A percentile compares a stretch with the other conserved stretches of the same genome.
phyloP scores from a whole-genome alignment of 164 flowering plant species.

The Chloranthus sessilifolius region DNA sequence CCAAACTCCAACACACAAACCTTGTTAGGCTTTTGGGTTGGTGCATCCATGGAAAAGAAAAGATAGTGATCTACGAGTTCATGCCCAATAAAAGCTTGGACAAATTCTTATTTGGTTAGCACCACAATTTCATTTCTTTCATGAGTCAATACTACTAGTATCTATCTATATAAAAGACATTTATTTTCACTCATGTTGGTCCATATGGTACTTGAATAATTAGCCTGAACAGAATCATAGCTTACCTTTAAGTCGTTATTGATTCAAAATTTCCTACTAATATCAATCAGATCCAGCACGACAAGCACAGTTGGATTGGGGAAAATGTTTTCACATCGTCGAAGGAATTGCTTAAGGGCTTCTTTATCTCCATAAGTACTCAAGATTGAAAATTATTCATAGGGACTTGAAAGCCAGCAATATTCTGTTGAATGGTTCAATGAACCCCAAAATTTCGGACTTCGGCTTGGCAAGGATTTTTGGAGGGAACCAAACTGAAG shows the following conservation, averaged over 20 bases:
- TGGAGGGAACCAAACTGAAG: constrained; percentile 18
- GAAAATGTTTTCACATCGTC: constrained; percentile 17
- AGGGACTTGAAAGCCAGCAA: constrained; percentile 58
- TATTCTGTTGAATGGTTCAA: constrained; percentile 33
- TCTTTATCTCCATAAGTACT: constrained; percentile 55
- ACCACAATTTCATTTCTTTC: too few species aligned
- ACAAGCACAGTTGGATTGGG: constrained; percentile 15
- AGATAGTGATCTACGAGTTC: constrained; percentile 32
- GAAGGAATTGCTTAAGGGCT: constrained; percentile 48
- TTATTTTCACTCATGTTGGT: too few species aligned
- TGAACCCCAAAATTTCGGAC: constrained; percentile 44
- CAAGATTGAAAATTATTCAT: constrained; percentile 41
- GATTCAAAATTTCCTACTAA: too few species aligned
- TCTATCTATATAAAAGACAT: too few species aligned
- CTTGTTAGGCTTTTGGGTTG: constrained; percentile 35
- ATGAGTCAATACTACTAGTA: too few species aligned
- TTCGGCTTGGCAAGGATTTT: constrained; percentile 49
- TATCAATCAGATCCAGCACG: constrained; percentile 12
- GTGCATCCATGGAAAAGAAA: constrained; percentile 28
- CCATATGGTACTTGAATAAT: too few species aligned
- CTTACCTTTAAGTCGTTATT: too few species aligned
- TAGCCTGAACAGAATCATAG: too few species aligned
- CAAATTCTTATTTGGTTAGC: constrained; percentile 25
- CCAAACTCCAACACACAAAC: constrained; percentile 39
- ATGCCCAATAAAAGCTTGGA: constrained; percentile 32